These are phyloP conservation scores for Populus hybrid DNA, from an alignment of 441 rosid genomes.

Conservation along the genomic window DNA sequence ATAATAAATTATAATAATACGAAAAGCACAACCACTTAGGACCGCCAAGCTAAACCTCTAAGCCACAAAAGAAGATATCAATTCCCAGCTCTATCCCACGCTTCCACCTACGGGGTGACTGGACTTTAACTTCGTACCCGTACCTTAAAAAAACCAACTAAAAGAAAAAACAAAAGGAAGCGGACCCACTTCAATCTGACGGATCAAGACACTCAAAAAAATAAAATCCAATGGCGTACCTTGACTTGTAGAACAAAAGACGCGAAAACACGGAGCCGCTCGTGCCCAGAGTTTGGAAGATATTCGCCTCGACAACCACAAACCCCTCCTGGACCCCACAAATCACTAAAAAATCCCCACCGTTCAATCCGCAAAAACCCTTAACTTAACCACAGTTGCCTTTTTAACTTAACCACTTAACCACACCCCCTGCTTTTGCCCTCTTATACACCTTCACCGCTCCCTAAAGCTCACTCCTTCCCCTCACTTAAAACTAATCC, in stretches of 20 bases:
- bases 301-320: slow-evolving; percentile 33
- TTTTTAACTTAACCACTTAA: slow-evolving; percentile 9
- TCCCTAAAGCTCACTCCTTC: slow-evolving; percentile 1
- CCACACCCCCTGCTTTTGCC: not conserved
- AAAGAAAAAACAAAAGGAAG: not conserved
- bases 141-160: not conserved
- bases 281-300: slow-evolving; percentile 67
- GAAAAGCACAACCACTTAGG: not conserved
- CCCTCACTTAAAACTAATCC: not conserved
- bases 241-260: slow-evolving; percentile 19
- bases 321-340: slow-evolving; percentile 14
- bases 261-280: slow-evolving; percentile 71
- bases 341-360: slow-evolving; percentile 17
- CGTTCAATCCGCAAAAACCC: slow-evolving; percentile 14
- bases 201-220: slow-evolving; percentile 5
- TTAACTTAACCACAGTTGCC: slow-evolving; percentile 33
- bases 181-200: slow-evolving; percentile 24
- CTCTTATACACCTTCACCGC: not conserved
- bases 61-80: not conserved
- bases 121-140: slow-evolving; percentile 12
- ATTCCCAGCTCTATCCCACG: not conserved
- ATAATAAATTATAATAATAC: too few species aligned
- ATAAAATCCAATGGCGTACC: slow-evolving; percentile 35
- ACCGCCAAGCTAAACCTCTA: too few species aligned
- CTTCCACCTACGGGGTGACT: slow-evolving; percentile 17